Evolutionary conservation across 108 stramenopile genomes (phyloP), one percentile per base, ranked within the genome.

Genomic region (Skeletonema costatum): DNA sequence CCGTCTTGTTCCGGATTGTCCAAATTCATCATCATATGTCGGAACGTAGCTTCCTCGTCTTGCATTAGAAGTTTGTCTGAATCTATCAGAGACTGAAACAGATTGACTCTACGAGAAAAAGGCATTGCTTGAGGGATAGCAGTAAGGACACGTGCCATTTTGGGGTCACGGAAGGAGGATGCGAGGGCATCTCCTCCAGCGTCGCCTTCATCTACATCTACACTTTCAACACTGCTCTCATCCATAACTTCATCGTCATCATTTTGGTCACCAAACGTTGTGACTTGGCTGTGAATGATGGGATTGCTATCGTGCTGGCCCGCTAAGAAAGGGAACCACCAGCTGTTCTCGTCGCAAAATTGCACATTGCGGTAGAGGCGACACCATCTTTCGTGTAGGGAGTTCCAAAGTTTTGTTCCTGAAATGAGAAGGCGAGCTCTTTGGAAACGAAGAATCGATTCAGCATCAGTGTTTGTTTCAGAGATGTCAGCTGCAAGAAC

Each of bases 341-440:
- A 96, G 10, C 70, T 41, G 4, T 84, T 80, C 76, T 96, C 93
- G 16, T 86, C 88, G 70, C 93, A 93, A 69, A 96, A 93, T 12
- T 86, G 66, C 14, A 61, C 29, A 25, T 32, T 66, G 8, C 84
- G 87, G 44, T 85, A 87, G 32, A 96, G 77, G 31, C 95, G 86
- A 73, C 81, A 92, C 95, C 95, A 96, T 70, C 95, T 81, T 61
- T 91, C 90, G 73, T 96, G 83, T 46, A 96, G 62, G 30, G 87
- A 87, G 74, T 92, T 92, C 92, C 91, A 96, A 16, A 93, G 64
- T 62, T 96, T 96, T 2, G 92, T 96, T 35, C 90, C 91, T 14
- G 92, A 90, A 25, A 93, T 73, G 29, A 93, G 51, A 2, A 91
- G 60, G 60, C 94, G 76, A 7, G 77, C 81, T 31, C 88, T 60